A percentile compares a stretch with the other conserved stretches of the same genome.
These are phyloP conservation scores for Gossypium lobatum DNA, from an alignment of 441 rosid species.

Conservation along the genomic window DNA sequence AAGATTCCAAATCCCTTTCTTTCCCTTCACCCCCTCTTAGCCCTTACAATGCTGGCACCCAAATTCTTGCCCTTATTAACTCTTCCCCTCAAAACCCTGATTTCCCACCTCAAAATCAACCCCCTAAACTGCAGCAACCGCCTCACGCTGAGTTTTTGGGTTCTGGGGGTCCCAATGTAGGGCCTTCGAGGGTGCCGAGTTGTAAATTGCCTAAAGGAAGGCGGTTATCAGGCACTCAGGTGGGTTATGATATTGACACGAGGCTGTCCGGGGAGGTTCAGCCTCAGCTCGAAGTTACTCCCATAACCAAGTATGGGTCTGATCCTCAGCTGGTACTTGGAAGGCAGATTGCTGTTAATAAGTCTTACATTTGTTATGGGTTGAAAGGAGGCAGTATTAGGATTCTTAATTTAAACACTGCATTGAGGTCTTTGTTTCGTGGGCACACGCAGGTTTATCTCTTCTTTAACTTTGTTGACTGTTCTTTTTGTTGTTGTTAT, in stretches of 20 bases:
- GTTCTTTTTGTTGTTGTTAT: background rate
- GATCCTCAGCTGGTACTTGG: slow-evolving; percentile 83
- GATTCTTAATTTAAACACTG: slow-evolving; percentile 82
- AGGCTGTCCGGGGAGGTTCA: slow-evolving; percentile 46
- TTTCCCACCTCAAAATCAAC: slow-evolving; percentile 5
- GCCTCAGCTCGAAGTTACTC: slow-evolving; percentile 65
- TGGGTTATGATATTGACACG: slow-evolving; percentile 43
- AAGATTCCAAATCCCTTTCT: slow-evolving; percentile 28
- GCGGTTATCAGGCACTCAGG: slow-evolving; percentile 39
- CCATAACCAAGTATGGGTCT: slow-evolving; percentile 67
- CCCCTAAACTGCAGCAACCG: slow-evolving; percentile 24
- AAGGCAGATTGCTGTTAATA: slow-evolving; percentile 79
- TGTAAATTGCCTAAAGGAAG: slow-evolving; percentile 49
- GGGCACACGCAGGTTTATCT: slow-evolving; percentile 71
- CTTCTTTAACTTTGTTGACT: background rate
- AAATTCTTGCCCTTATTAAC: slow-evolving; percentile 64
- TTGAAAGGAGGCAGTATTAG: slow-evolving; percentile 79
- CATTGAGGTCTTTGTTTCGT: slow-evolving; percentile 69
- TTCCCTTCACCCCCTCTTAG: slow-evolving; percentile 45
- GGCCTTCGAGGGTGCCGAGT: slow-evolving; percentile 33
- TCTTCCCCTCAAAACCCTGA: slow-evolving; percentile 18
- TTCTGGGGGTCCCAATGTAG: slow-evolving; percentile 22
- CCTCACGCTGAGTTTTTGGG: slow-evolving; percentile 25
- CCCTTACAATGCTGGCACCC: slow-evolving; percentile 48
- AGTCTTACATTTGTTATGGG: slow-evolving; percentile 78